A percentile compares a stretch with the other conserved stretches of the same genome.
These are phyloP conservation scores for Arctium minus DNA, from an alignment of 129 eudicot species.

Conservation along the genomic window DNA sequence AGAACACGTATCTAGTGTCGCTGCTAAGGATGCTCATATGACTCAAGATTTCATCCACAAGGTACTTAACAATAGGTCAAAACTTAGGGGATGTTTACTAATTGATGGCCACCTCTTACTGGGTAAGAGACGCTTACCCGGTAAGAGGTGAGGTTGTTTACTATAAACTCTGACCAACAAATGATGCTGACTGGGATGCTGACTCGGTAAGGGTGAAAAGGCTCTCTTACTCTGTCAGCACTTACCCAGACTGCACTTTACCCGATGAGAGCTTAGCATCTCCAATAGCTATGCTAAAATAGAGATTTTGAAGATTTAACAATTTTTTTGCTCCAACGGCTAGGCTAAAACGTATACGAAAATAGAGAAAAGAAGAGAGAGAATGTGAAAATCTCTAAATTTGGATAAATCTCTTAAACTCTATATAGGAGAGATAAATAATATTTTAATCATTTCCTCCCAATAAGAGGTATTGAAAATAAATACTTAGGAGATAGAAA, in stretches of 20 bases:
- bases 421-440: too few species aligned
- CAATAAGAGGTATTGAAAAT: too few species aligned
- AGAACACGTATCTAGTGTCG: slow-evolving; percentile 47
- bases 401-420: too few species aligned
- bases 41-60: slow-evolving; percentile 48
- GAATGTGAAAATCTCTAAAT: too few species aligned
- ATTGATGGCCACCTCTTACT: neutral
- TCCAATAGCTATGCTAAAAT: too few species aligned
- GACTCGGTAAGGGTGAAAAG: neutral
- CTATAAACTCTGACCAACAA: neutral
- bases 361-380: too few species aligned
- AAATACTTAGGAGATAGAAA: too few species aligned
- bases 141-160: neutral
- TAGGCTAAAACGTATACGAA: too few species aligned
- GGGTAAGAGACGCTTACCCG: neutral
- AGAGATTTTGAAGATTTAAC: too few species aligned
- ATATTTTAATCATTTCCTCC: too few species aligned
- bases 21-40: slow-evolving; percentile 51
- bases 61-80: slow-evolving; percentile 27
- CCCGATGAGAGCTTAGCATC: neutral
- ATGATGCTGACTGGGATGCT: neutral
- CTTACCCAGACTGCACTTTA: neutral
- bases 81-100: neutral
- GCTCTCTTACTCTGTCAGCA: neutral
- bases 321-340: too few species aligned